Evolutionary conservation across 2,329 filamentous ascomycete species (phyloP), one percentile per base, ranked within the genome.

Genomic region (Hypoxylon sp.): DNA sequence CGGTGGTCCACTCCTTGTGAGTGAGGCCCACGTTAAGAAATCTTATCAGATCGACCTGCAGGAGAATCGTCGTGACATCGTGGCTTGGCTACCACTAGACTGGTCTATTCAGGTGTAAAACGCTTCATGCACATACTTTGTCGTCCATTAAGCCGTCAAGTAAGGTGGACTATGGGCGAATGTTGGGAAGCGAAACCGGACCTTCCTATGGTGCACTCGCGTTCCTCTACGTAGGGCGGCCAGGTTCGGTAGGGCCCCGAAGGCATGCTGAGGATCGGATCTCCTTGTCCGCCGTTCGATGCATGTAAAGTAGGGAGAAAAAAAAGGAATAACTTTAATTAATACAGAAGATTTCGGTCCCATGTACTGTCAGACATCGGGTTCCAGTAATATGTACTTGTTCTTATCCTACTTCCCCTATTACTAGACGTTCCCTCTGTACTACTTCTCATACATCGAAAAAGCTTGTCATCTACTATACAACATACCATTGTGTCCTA

Each of bases 61-160:
- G 16, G 24, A n/a, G 26, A 16, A 38, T 38, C 36, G 54, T 38
- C 48, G 54, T 51, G 42, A 20, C 20, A 46, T 36, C 57, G 54
- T 50, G 61, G 54, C 54, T 64, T 57, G 48, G 61, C 42, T n/a
- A 49, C 51, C 45, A 9, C 18, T 22, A 33, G 49, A 59, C 30
- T 36, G 42, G 28, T 42, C 6, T 44, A 16, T 38, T 45, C 20
- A 5, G 8, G 26, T 46, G 42, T 14, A 22, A n/a, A 46, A n/a
- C 40, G 9, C 32, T 6, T 57, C n/a, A 49, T 57, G 53, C 32
- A 57, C 44, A 14, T 49, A 49, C 53, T 44, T 40, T 49, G 53
- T 33, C 32, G 8, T 24, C 36, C 8, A 48, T 40, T 30, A 40
- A 57, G 32, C 22, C 20, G 24, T 22, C 42, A 14, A 32, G 20